Percentiles rank a stretch among this genome's conserved stretches.
These are phyloP conservation scores for Aurantiochytrium sp. DNA, from an alignment of 108 stramenopile genomes.

Conservation along the genomic window DNA sequence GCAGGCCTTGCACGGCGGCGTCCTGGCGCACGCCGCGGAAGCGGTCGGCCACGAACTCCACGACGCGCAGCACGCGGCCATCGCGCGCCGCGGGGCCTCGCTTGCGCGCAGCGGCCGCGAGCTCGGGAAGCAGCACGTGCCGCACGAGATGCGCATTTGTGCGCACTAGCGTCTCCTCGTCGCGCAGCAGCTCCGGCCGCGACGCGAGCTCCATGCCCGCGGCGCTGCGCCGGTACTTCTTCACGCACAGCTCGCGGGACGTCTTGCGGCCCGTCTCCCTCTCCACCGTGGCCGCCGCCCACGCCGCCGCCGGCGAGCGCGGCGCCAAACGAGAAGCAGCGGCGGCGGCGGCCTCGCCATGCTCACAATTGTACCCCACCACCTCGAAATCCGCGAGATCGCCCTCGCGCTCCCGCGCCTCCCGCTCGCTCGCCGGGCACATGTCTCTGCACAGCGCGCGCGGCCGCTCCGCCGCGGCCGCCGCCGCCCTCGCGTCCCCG, in stretches of 20 bases:
- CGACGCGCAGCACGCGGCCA: background rate
- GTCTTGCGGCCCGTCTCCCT: background rate
- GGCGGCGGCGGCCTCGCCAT: too few species aligned
- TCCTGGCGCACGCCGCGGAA: conserved; percentile 6
- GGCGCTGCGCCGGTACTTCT: background rate
- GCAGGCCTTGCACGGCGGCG: background rate
- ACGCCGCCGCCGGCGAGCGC: background rate
- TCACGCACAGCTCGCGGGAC: background rate
- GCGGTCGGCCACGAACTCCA: background rate
- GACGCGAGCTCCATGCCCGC: background rate
- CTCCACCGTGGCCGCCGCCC: background rate
- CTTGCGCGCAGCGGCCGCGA: background rate
- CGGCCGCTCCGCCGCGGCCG: background rate
- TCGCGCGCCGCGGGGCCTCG: background rate
- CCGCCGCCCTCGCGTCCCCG: background rate
- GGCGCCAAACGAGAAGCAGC: too few species aligned
- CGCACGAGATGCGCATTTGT: background rate
- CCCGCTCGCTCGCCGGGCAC: background rate
- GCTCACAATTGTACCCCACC: background rate
- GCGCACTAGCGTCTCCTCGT: background rate
- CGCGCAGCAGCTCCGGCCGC: background rate
- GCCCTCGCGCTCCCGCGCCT: background rate
- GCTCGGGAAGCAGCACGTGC: background rate
- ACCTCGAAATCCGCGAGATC: background rate
- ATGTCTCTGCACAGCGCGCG: background rate